Evolutionary conservation across 129 eudicot species (phyloP), one percentile per base, ranked within the genome.

Genomic region (Artemisia argyi): DNA sequence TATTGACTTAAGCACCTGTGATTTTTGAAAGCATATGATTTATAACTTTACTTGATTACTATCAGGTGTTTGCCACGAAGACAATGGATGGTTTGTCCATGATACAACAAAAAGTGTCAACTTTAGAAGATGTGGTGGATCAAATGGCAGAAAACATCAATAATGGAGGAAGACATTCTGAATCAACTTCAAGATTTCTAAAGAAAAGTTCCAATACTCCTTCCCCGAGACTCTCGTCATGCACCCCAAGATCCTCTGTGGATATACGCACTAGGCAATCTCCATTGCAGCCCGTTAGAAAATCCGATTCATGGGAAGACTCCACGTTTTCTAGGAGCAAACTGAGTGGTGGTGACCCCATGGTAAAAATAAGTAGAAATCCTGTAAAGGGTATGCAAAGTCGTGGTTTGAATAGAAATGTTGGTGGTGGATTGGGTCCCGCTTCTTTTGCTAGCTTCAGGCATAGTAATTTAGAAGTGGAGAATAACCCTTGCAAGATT

Each of bases 141-240:
- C 83, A 72, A 78, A 80, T 92, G 74, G 65, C 95, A 32, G 78
- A 84, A 74, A 90, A 85, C 62, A 67, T 82, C 57, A 77, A 62
- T 65, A 75, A 76, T 69, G 87, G 77, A 17, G 91, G 88, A 70
- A 81, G 80, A 79, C 73, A 52, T 75, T 69, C 84, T 8, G 89
- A 92, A 42, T 73, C 77, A 35, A 65, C 86, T n/a, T 42, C 68
- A 12, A 81, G 79, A 81, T 46, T 83, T 73, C 65, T 76, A 56
- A 90, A 80, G 64, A 86, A 68, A 65, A 81, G 83, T 77, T 78
- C 90, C 20, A 78, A 79, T 67, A 67, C 81, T 64, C 81, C 75
- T 78, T 87, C 96, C 68, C 96, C 98, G 66, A 87, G 86, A 77
- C 85, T 92, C 65, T 89, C 98, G 50, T 84, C 86, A 15, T 79